These are phyloP conservation scores for Lycium ferocissimum DNA, from an alignment of 257 asterid genomes.

Conservation along the genomic window DNA sequence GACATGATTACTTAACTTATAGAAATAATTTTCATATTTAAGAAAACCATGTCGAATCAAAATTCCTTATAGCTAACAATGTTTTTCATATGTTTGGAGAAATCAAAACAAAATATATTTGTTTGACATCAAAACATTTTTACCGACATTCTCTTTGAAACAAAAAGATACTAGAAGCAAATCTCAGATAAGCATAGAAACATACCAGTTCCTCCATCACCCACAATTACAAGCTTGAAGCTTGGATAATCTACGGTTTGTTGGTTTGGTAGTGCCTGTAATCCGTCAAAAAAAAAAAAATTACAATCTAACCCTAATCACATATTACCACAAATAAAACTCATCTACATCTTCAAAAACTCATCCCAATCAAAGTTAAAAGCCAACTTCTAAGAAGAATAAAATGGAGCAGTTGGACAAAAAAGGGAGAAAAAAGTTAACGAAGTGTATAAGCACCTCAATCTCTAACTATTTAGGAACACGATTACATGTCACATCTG, in stretches of 20 bases:
- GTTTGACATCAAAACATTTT: not conserved
- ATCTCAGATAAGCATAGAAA: not conserved
- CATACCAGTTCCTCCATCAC: conserved; percentile 82
- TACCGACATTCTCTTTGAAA: not conserved
- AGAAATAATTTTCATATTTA: not conserved
- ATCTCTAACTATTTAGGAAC: not conserved
- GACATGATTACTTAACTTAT: not conserved
- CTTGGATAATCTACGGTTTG: conserved; percentile 80
- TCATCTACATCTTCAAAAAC: not conserved
- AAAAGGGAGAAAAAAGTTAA: not conserved
- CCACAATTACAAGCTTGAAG: conserved; percentile 84
- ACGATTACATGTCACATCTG: not conserved
- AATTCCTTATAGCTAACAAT: not conserved
- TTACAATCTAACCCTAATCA: not conserved
- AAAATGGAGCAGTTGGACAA: not conserved
- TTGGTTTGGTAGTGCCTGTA: conserved; percentile 69
- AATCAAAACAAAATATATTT: not conserved
- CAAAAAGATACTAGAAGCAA: not conserved
- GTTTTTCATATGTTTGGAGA: not conserved
- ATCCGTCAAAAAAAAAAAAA: not conserved
- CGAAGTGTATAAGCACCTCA: not conserved
- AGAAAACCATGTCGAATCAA: no score
- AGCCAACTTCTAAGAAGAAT: not conserved
- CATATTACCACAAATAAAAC: no score
- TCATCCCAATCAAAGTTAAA: not conserved